phyloP scores from a whole-genome alignment of 768 basidiomycete species.

The Xerocomellus dryophilus region DNA sequence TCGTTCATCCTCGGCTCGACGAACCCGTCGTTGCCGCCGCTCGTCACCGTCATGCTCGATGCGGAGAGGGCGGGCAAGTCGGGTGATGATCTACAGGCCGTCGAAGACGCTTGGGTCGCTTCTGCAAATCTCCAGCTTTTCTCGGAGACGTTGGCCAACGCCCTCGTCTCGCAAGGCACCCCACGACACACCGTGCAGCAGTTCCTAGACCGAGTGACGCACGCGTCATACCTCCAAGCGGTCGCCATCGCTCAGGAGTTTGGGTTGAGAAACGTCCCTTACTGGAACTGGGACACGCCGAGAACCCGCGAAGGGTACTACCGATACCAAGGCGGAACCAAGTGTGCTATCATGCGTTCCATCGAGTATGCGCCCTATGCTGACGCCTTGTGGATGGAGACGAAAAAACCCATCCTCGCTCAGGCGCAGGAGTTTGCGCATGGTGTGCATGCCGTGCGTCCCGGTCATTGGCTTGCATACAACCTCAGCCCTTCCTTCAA shows the following conservation, averaged over 20 bases:
- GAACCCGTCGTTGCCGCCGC: slow-evolving; percentile 63
- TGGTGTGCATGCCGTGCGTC: slow-evolving; percentile 79
- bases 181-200: slow-evolving; percentile 48
- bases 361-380: slow-evolving; percentile 93
- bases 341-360: slow-evolving; percentile 89
- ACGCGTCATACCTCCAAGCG: slow-evolving; percentile 66
- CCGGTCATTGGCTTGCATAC: slow-evolving; percentile 94
- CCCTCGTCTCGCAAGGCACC: slow-evolving; percentile 58
- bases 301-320: slow-evolving; percentile 95
- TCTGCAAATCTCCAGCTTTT: slow-evolving; percentile 80
- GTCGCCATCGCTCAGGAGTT: slow-evolving; percentile 78
- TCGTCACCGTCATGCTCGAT: slow-evolving; percentile 78
- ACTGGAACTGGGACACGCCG: slow-evolving; percentile 95
- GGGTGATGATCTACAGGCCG: slow-evolving; percentile 76
- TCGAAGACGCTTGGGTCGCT: slow-evolving; percentile 85
- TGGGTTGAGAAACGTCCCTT: slow-evolving; percentile 68
- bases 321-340: slow-evolving; percentile 95
- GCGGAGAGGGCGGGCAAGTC: slow-evolving; percentile 80
- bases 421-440: slow-evolving; percentile 92
- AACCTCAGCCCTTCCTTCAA: slow-evolving; percentile 94
- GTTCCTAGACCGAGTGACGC: slow-evolving; percentile 62
- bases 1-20: slow-evolving; percentile 93
- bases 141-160: slow-evolving; percentile 66
- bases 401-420: slow-evolving; percentile 85
- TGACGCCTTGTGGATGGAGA: slow-evolving; percentile 95